Percentiles rank a stretch among this genome's conserved stretches.
Conservation (phyloP, 2,329 filamentous ascomycete species). For the Colletotrichum tabaci region DNA sequence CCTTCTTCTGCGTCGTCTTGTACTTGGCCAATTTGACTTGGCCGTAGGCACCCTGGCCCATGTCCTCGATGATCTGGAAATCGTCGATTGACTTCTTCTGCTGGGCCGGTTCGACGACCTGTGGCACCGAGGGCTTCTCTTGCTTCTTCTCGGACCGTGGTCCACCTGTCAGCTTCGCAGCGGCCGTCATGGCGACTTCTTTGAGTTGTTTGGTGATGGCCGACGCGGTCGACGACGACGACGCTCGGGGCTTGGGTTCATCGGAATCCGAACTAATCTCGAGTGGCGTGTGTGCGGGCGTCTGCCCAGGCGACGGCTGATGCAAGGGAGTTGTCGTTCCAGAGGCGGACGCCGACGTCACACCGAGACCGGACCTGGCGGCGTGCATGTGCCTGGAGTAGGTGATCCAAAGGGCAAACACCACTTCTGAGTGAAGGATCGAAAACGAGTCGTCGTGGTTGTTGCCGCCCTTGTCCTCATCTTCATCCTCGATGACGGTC, state of each 20-base stretch:
- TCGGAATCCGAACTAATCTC: conserved; percentile 71
- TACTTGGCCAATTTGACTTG: conserved; percentile 96
- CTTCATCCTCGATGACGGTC: conserved; percentile 73
- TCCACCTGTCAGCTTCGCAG: conserved; percentile 66
- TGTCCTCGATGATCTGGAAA: conserved; percentile 94
- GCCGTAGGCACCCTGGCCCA: conserved; percentile 98
- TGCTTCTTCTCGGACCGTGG: conserved; percentile 52
- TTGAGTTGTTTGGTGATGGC: conserved; percentile 70
- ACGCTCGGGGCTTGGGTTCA: conserved; percentile 58
- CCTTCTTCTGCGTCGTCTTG: conserved; percentile 84
- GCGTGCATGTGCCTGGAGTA: conserved; percentile 95
- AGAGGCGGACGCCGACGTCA: conserved; percentile 75
- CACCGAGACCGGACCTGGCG: conserved; percentile 71
- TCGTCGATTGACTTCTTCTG: conserved; percentile 89
- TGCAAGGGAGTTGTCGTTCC: conserved; percentile 80
- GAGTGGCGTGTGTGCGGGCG: conserved; percentile 69
- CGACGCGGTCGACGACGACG: conserved; percentile 59
- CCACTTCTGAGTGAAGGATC: conserved; percentile 77
- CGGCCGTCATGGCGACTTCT: conserved; percentile 69
- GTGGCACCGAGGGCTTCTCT: conserved; percentile 53
- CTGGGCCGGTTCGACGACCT: conserved; percentile 56
- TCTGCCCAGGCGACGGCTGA: conserved; percentile 84
- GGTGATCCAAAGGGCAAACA: conserved; percentile 97
- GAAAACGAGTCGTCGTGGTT: conserved; percentile 62
- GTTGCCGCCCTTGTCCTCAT: conserved; percentile 55